Evolutionary conservation across 2,329 filamentous ascomycete genomes (phyloP), one percentile per base, ranked within the genome.

Genomic region (Fusarium austroafricanum): DNA sequence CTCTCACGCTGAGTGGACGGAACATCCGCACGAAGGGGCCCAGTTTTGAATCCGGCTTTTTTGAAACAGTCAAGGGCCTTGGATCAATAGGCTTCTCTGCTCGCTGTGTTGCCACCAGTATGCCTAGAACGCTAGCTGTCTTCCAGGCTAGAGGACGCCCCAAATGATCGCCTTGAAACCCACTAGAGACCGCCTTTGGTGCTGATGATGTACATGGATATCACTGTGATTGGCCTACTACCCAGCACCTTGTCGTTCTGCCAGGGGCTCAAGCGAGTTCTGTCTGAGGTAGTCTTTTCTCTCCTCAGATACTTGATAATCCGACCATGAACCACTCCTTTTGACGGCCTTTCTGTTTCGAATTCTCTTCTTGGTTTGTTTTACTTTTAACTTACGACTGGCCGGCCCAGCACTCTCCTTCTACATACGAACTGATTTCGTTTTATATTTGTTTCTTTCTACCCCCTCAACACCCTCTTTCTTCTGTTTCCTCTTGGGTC

Each of bases 271-370:
- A 64, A 66, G 60, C 67, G 68, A 66, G 63, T 51, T 64, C 52
- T 73, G 71, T 68, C 47, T 59, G 68, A 72, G 39, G 43, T 40
- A 21, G 68, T 44, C 50, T 60, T 53, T 54, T 59, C 50, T 62
- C 52, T 63, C 45, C 52, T 50, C 55, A 47, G 46, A 61, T 65
- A 60, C 62, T 72, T 71, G 69, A 73, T 72, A 73, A 71, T 65
- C 57, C 45, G 61, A 50, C 62, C 57, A 55, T 45, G 51, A 46
- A 65, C 71, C 71, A 51, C 71, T 73, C 65, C 46, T 53, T 52
- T 54, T 61, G 69, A 72, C 56, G 55, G 49, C 50, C 55, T 33
- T 63, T 68, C 49, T 39, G 71, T 73, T 73, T 73, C 69, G 61
- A 55, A 57, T 71, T 60, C 51, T 71, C 20, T 43, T 57, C 57